These are phyloP conservation scores for Poronia punctata DNA, from an alignment of 495 filamentous ascomycete species.

Conservation along the genomic window DNA sequence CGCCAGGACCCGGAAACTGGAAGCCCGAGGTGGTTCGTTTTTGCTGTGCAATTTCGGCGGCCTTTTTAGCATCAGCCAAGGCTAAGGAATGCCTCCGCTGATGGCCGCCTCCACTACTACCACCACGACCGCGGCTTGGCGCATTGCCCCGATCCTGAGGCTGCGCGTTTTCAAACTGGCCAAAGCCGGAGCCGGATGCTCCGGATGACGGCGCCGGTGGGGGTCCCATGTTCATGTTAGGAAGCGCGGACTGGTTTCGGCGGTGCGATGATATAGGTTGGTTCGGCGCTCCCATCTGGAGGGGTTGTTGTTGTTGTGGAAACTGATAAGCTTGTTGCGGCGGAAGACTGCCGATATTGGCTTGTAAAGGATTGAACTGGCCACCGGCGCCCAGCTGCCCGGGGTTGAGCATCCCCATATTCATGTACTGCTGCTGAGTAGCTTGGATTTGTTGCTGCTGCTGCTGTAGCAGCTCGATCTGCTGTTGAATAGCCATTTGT, in stretches of 20 bases:
- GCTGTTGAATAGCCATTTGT: conserved; percentile 97
- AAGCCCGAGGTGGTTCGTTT: conserved; percentile 90
- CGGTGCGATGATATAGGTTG: conserved; percentile 79
- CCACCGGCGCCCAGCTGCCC: conserved; percentile 66
- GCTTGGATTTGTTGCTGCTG: conserved; percentile 97
- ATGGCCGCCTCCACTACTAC: conserved; percentile 66
- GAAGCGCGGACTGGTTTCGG: conserved; percentile 94
- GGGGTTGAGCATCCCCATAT: conserved; percentile 87
- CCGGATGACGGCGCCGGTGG: conserved; percentile 96
- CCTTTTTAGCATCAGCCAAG: conserved; percentile 93
- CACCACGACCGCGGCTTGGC: conserved; percentile 57
- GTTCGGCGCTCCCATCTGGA: conserved; percentile 67
- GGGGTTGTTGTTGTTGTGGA: conserved; percentile 56
- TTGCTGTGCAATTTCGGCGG: conserved; percentile 92
- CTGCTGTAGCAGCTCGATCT: conserved; percentile 95
- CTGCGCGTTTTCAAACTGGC: conserved; percentile 62
- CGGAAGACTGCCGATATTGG: conserved; percentile 65
- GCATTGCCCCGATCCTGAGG: conserved; percentile 64
- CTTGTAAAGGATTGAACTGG: conserved; percentile 61
- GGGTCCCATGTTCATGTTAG: conserved; percentile 87
- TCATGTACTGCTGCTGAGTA: conserved; percentile 93
- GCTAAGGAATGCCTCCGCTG: conserved; percentile 92
- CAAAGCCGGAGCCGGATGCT: conserved; percentile 73
- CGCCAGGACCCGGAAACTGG: conserved; percentile 83
- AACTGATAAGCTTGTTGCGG: conserved; percentile 89